Evolutionary conservation across 75 land plant genomes (phyloP).

Genomic region (Picea sitchensis): DNA sequence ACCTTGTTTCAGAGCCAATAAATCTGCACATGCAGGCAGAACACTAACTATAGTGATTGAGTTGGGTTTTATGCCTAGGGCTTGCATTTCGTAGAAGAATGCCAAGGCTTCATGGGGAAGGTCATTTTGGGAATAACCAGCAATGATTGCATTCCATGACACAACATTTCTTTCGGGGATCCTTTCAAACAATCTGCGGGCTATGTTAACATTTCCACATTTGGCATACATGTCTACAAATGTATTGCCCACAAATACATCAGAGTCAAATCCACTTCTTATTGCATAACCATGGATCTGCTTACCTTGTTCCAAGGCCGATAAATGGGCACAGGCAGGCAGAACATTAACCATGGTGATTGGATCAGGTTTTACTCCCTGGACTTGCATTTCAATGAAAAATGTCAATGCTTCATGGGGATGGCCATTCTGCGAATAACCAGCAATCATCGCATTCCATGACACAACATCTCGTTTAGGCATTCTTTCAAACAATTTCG

Average conservation of each 20-base stretch:
- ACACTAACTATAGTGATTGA: neutral
- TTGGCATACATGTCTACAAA: conserved; percentile 24
- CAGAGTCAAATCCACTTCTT: conserved; percentile 4
- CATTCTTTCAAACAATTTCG: conserved; percentile 11
- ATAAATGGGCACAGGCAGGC: neutral
- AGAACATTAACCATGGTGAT: conserved; percentile 4
- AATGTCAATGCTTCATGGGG: conserved; percentile 5
- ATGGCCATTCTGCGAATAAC: conserved; percentile 13
- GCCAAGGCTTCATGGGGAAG: conserved; percentile 3
- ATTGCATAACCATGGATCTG: conserved; percentile 7
- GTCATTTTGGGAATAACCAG: conserved; percentile 9
- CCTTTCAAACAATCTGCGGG: neutral
- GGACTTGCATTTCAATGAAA: conserved; percentile 14
- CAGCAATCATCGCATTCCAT: conserved; percentile 16
- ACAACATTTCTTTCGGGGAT: conserved; percentile 9
- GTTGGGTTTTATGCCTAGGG: conserved; percentile 6
- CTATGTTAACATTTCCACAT: conserved; percentile 4
- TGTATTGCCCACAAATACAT: conserved; percentile 15
- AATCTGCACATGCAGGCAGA: neutral
- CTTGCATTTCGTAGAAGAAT: conserved; percentile 5
- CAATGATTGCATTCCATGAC: conserved; percentile 17
- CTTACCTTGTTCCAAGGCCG: neutral
- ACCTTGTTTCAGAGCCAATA: neutral
- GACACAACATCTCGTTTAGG: neutral
- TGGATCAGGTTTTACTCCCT: neutral